Evolutionary conservation across 805 yeast species (phyloP).

Genomic region (Wickerhamomyces strasburgensis): DNA sequence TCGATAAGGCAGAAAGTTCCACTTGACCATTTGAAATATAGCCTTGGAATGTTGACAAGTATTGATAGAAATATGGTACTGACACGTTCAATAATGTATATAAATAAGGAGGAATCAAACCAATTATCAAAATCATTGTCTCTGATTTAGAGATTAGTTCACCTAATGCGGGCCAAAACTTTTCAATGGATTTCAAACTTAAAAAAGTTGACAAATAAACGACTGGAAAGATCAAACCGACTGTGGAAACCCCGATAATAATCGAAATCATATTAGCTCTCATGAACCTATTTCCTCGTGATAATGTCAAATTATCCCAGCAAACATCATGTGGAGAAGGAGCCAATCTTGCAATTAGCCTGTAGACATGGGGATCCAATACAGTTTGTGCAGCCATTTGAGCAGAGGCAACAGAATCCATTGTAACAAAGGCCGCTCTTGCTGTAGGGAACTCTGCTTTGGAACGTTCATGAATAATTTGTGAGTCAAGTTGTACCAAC

Average conservation of each 20-base stretch:
- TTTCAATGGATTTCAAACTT: slow-evolving; percentile 71
- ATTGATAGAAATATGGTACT: slow-evolving; percentile 82
- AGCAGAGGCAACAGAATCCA: slow-evolving; percentile 93
- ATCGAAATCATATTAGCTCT: slow-evolving; percentile 40
- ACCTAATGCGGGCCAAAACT: slow-evolving; percentile 83
- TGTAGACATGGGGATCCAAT: slow-evolving; percentile 81
- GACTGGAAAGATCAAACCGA: slow-evolving; percentile 78
- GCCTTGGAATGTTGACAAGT: slow-evolving; percentile 79
- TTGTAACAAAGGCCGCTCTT: slow-evolving; percentile 87
- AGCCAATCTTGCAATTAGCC: slow-evolving; percentile 76
- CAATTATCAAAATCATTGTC: slow-evolving; percentile 77
- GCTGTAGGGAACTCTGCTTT: slow-evolving; percentile 60
- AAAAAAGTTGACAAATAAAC: slow-evolving; percentile 78
- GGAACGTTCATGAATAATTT: slow-evolving; percentile 43
- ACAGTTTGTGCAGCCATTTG: slow-evolving; percentile 97
- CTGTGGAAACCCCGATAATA: slow-evolving; percentile 46
- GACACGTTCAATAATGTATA: slow-evolving; percentile 79
- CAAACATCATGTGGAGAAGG: slow-evolving; percentile 95
- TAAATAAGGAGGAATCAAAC: slow-evolving; percentile 84
- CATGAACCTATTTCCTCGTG: slow-evolving; percentile 62
- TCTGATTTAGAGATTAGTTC: slow-evolving; percentile 53
- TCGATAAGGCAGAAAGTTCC: slow-evolving; percentile 85
- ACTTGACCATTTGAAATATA: slow-evolving; percentile 88
- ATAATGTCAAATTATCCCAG: slow-evolving; percentile 84
- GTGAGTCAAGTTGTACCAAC: slow-evolving; percentile 63